A percentile compares a stretch with the other conserved stretches of the same genome.
Evolutionary conservation across 495 filamentous ascomycete genomes (phyloP).

Genomic region (Lichina pygmaea): DNA sequence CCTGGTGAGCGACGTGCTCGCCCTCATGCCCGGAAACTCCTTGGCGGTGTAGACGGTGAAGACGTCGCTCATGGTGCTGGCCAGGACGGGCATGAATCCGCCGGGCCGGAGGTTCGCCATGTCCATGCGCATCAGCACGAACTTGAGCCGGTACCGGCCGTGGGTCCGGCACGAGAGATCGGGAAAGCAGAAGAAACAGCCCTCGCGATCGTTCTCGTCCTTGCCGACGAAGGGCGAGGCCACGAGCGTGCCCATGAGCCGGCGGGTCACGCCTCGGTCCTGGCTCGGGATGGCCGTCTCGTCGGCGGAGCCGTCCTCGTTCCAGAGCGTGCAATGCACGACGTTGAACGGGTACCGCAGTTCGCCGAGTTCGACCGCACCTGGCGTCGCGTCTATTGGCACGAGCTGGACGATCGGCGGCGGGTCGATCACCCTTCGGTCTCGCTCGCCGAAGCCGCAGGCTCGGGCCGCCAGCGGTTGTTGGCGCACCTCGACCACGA

Average conservation of each 20-base stretch:
- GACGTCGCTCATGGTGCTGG: constrained; percentile 41
- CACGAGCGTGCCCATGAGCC: constrained; percentile 58
- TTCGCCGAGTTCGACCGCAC: constrained; percentile 20
- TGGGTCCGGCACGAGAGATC: constrained; percentile 80
- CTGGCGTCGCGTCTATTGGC: constrained; percentile 33
- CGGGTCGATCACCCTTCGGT: constrained; percentile 81
- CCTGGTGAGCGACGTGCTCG: constrained; percentile 40
- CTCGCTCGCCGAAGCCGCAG: constrained; percentile 82
- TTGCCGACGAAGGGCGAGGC: constrained; percentile 43
- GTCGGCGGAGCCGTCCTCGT: constrained; percentile 28
- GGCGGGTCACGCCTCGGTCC: constrained; percentile 20
- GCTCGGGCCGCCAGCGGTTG: constrained; percentile 75
- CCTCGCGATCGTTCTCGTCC: constrained; percentile 36
- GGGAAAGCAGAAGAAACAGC: constrained; percentile 84
- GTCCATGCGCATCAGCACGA: constrained; percentile 63
- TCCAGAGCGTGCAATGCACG: constrained; percentile 60
- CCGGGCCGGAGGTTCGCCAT: constrained; percentile 20
- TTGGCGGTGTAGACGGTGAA: constrained; percentile 91
- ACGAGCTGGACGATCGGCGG: constrained; percentile 80
- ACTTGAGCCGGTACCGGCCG: constrained; percentile 57
- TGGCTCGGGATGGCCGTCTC: constrained; percentile 21
- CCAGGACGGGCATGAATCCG: constrained; percentile 31
- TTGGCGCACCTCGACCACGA: constrained; percentile 45
- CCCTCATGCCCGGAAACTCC: constrained; percentile 83
- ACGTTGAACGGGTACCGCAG: constrained; percentile 53